These are phyloP conservation scores for Hirschioporus abietinus DNA, from an alignment of 768 basidiomycete species.

Conservation along the genomic window DNA sequence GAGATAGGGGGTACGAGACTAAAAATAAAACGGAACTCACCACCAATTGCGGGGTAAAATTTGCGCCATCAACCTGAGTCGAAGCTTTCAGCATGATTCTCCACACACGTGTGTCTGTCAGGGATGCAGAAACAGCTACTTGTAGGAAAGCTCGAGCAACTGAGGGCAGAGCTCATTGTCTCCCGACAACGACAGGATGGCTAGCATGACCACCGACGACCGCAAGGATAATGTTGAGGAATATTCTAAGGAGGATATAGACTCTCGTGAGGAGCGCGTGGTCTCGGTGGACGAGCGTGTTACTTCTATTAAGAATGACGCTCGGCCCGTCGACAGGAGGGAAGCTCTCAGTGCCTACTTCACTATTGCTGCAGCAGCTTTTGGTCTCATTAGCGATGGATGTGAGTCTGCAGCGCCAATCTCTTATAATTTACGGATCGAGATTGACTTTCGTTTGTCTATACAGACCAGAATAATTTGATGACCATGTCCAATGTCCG, in stretches of 20 bases:
- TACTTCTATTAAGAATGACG: neutral
- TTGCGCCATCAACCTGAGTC: neutral
- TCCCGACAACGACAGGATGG: neutral
- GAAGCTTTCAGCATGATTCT: neutral
- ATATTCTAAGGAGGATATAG: neutral
- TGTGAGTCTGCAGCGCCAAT: conserved; percentile 28
- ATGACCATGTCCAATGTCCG: conserved; percentile 65
- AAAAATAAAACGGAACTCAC: neutral
- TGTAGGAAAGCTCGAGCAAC: neutral
- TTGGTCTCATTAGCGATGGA: conserved; percentile 61
- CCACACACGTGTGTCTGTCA: neutral
- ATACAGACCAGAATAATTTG: conserved; percentile 60
- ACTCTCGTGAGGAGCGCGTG: neutral
- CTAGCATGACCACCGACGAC: neutral
- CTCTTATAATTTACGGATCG: neutral
- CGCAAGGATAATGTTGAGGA: neutral
- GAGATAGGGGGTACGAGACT: neutral
- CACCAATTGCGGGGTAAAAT: neutral
- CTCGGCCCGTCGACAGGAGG: conserved; percentile 20
- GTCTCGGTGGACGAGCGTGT: neutral
- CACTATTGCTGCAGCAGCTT: conserved; percentile 59
- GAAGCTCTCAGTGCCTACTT: conserved; percentile 53
- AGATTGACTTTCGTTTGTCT: conserved; percentile 7
- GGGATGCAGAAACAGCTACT: neutral
- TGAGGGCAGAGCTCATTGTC: neutral